Evolutionary conservation across 2,329 filamentous ascomycete species (phyloP).

Genomic region (Fusarium sp.): DNA sequence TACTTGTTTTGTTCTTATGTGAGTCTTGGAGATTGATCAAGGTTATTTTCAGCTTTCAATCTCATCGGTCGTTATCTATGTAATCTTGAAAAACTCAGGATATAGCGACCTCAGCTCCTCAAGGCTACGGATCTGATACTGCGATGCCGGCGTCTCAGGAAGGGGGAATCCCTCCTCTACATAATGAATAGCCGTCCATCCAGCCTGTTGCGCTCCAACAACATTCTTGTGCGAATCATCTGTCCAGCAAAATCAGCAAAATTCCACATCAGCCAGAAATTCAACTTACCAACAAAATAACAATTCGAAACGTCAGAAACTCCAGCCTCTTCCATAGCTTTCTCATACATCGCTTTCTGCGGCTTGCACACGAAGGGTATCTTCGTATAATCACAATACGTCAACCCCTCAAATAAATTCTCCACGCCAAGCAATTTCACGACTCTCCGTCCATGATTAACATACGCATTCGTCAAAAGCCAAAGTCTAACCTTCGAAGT

Average conservation of each 20-base stretch:
- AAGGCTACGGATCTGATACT: constrained; percentile 80
- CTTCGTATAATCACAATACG: constrained; percentile 88
- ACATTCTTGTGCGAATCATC: constrained; percentile 92
- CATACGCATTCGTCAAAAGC: constrained; percentile 96
- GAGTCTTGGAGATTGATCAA: too few species aligned
- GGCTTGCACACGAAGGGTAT: constrained; percentile 88
- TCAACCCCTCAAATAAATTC: constrained; percentile 93
- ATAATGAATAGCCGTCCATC: constrained; percentile 88
- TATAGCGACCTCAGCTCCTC: constrained; percentile 80
- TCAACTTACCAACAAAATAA: constrained; percentile 85
- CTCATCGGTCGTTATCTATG: too few species aligned
- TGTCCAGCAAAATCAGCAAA: constrained; percentile 47
- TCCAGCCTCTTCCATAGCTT: constrained; percentile 86
- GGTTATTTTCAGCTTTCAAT: too few species aligned
- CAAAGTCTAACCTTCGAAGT: constrained; percentile 84
- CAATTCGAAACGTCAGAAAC: constrained; percentile 75
- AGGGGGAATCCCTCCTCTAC: constrained; percentile 78
- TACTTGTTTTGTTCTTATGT: too few species aligned
- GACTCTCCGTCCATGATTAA: constrained; percentile 86
- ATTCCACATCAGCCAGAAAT: rapidly evolving
- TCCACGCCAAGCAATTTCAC: constrained; percentile 83
- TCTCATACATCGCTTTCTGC: constrained; percentile 81
- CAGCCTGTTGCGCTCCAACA: constrained; percentile 78
- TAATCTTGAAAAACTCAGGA: constrained; percentile 81
- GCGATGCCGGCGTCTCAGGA: constrained; percentile 73